Conservation (phyloP, 108 stramenopile species). For the Fistulifera solaris region DNA sequence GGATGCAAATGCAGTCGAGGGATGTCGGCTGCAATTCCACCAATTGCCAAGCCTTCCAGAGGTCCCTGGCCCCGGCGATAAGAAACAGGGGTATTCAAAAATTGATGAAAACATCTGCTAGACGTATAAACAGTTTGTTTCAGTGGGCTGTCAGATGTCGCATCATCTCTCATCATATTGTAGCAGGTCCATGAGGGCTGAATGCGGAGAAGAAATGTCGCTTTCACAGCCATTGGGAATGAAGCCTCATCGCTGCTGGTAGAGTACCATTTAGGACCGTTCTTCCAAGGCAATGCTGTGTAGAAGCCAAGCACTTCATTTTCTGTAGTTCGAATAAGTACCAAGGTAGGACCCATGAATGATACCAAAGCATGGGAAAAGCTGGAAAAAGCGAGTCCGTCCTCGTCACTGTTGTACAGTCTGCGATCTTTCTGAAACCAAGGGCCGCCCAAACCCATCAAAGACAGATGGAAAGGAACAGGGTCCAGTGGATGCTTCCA, state of each 20-base stretch:
- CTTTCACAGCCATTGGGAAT: too few species aligned
- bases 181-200: slow-evolving; percentile 6
- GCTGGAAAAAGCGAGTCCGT: slow-evolving; percentile 20
- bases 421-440: slow-evolving; percentile 6
- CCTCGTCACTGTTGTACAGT: slow-evolving; percentile 17
- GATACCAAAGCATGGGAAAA: slow-evolving; percentile 16
- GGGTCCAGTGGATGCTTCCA: neutral
- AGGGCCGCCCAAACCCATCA: slow-evolving; percentile 4
- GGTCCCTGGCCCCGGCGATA: slow-evolving; percentile 3
- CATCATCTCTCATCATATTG: neutral
- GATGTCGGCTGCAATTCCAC: slow-evolving; percentile 14
- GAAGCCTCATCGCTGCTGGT: too few species aligned
- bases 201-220: slow-evolving; percentile 9
- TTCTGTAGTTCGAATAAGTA: slow-evolving; percentile 15
- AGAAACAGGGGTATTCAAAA: neutral
- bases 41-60: slow-evolving; percentile 20
- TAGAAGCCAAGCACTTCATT: slow-evolving; percentile 18
- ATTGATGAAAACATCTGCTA: neutral
- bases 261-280: slow-evolving; percentile 12
- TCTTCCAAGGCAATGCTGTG: slow-evolving; percentile 21
- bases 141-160: neutral
- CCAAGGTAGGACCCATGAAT: slow-evolving; percentile 22
- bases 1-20: slow-evolving; percentile 27
- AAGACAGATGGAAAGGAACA: neutral
- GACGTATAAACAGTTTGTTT: neutral